Evolutionary conservation across 2,329 filamentous ascomycete genomes (phyloP), one percentile per base, ranked within the genome.

Genomic region (Gnomoniopsis sp.): DNA sequence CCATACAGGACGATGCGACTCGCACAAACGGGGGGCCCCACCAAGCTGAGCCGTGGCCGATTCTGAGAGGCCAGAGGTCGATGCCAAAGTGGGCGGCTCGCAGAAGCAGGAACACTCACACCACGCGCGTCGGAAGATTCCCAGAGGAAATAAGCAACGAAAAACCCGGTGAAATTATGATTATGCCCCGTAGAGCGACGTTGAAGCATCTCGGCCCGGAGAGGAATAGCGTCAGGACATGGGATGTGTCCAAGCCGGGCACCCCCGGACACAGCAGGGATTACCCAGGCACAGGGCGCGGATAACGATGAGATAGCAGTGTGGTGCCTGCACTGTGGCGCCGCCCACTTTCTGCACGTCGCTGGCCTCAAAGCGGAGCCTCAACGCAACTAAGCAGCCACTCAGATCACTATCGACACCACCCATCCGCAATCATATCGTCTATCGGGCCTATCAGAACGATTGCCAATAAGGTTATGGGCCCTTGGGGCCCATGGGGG

Each of bases 151-250:
- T n/a, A 44, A 22, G 15, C 43, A 19, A 19, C 10, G 11, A 47
- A 47, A 46, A 34, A 48, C 34, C n/a, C 43, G 38, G 47, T 17
- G 36, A 55, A 43, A 51, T 51, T 46, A 59, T 38, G 36, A 55
- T 59, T 47, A 55, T 59, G 46, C 36, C 52, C 36, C 41, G 38
- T 38, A 50, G 4, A n/a, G 6, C 36, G 52, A 49, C 54, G 49
- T 47, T 55, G 53, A 34, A 22, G 30, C 7, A 21, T 26, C 30
- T 10, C 33, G 19, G 36, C 44, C 44, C 11, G 10, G 53, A 55
- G 49, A 34, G 57, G 60, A 6, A 38, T 57, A 59, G 60, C 58
- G 49, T 51, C 60, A 62, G 60, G 60, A 52, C 60, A 51, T 30
- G 26, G 34, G 49, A 53, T 46, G 8, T 4, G 30, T 17, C 12